Evolutionary conservation across 2,329 filamentous ascomycete genomes (phyloP), one percentile per base, ranked within the genome.

Genomic region (Clonostachys rhizophaga): DNA sequence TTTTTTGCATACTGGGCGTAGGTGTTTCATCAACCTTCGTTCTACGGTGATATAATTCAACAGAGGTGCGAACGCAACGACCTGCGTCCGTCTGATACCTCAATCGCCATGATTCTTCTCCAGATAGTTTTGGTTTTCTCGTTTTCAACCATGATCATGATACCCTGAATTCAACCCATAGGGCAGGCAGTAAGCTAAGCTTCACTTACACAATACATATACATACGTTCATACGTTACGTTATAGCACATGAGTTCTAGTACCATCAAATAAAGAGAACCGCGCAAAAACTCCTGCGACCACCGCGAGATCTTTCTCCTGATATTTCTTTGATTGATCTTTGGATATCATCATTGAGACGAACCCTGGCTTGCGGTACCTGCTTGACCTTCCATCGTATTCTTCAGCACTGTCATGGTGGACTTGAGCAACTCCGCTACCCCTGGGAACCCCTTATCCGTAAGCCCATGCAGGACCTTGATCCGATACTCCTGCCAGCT

Each of bases 401-500:
- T 78, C 66, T 82, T 83, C 55, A 92, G 66, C 44, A 85, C 81
- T 61, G 86, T 89, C 80, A 94, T 90, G 2, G 88, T 91, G 56
- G 83, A 89, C 63, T 87, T 87, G 76, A 95, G 85, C 57, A 95
- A 66, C 52, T 84, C 76, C 14, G 79, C 77, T 33, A 92, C 74
- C 0, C 90, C 90, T 11, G 64, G 67, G 42, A 87, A 74, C 0
- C 86, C 86, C 46, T 76, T 76, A 6, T 67, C 70, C 49, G 86
- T 84, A 51, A 95, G 65, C 65, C 83, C 81, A 44, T 75, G 74
- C 48, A 95, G 66, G 51, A 92, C 84, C n/a, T 81, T 78, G 6
- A 89, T 70, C 49, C 87, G 76, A 62, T 91, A 95, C 44, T 87
- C 82, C 55, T 85, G 81, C 86, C 87, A 95, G 13, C 72, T 73